Percentiles rank a stretch among this genome's conserved stretches.
phyloP scores from a whole-genome alignment of 192 early-diverging fungal species.

The Linnemannia zychae region DNA sequence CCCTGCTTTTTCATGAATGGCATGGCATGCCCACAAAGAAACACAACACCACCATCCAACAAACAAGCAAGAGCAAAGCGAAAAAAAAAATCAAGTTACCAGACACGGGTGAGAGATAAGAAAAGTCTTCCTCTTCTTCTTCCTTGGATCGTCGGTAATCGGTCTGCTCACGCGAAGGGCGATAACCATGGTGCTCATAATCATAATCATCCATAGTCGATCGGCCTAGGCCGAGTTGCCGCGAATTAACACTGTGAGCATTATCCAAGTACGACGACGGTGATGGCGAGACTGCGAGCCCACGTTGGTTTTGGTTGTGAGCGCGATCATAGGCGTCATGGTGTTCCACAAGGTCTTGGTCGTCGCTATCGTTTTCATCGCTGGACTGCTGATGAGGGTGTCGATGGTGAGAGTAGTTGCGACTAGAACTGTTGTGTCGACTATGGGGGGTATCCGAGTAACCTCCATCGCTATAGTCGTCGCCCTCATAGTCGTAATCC shows the following conservation, averaged over 20 bases:
- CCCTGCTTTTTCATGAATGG: no score
- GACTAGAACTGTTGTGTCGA: neutral
- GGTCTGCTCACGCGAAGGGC: neutral
- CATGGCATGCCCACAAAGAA: no score
- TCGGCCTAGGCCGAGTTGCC: neutral
- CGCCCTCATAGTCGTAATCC: neutral
- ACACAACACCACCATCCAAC: no score
- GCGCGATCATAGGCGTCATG: no score
- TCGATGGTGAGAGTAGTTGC: neutral
- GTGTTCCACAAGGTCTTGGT: neutral
- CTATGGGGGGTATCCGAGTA: neutral
- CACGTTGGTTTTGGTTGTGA: neutral
- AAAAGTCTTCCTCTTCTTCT: constrained; percentile 33
- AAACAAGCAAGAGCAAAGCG: neutral
- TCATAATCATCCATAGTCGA: neutral
- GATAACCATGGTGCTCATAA: neutral
- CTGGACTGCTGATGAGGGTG: neutral
- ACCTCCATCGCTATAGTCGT: neutral
- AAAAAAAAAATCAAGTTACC: neutral
- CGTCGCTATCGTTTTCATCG: neutral
- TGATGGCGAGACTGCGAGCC: neutral
- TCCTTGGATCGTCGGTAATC: constrained; percentile 32
- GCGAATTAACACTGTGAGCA: neutral
- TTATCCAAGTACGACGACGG: constrained; percentile 18
- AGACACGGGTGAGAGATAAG: constrained; percentile 33